These are phyloP conservation scores for Neonectria hederae DNA, from an alignment of 2,329 filamentous ascomycete genomes.

Conservation along the genomic window DNA sequence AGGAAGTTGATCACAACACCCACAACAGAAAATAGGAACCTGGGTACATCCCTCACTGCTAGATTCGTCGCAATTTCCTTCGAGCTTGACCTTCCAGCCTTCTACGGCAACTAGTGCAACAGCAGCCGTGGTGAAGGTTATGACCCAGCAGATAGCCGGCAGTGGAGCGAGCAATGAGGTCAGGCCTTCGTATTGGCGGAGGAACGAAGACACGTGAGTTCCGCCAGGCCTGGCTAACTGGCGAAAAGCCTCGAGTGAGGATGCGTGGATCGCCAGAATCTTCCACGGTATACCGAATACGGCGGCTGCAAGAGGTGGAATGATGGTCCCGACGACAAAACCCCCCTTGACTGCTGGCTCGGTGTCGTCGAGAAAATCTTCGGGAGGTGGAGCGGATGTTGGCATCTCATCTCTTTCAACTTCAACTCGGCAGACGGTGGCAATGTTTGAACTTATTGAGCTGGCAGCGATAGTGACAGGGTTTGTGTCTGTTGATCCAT, in stretches of 20 bases:
- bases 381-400: constrained; percentile 1
- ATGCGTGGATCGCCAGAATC: constrained; percentile 1
- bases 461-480: neutral
- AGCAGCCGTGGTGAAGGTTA: constrained; percentile 1
- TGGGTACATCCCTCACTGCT: constrained; percentile 2
- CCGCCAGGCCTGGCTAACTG: neutral
- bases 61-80: neutral
- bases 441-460: neutral
- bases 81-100: constrained; percentile 5
- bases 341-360: neutral
- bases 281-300: constrained; percentile 10
- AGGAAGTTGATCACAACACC: constrained; percentile 4
- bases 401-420: neutral
- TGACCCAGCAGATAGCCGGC: neutral
- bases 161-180: neutral
- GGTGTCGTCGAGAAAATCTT: neutral
- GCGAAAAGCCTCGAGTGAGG: constrained; percentile 6
- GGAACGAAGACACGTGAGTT: constrained; percentile 5
- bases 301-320: neutral
- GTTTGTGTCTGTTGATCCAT: neutral
- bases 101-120: constrained; percentile 8
- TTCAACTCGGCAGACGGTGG: neutral
- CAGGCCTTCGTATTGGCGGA: constrained; percentile 3
- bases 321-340: neutral
- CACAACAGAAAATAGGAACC: neutral